phyloP scores from a whole-genome alignment of 305 asterid genomes.

The Fraxinus greggii region DNA sequence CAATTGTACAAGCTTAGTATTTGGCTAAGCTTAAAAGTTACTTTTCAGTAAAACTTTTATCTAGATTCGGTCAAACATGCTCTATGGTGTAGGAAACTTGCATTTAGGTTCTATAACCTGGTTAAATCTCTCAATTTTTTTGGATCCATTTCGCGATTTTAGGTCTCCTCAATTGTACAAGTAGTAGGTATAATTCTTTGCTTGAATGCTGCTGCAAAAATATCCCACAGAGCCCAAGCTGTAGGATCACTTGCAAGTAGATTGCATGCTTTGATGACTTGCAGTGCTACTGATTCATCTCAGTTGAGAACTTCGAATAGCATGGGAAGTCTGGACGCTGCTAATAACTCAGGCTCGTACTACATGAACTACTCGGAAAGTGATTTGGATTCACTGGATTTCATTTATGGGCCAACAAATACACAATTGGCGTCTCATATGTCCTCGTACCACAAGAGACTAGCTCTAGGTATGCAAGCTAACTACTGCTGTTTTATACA shows the following conservation, averaged over 20 bases:
- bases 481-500: constrained; percentile 15
- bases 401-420: constrained; percentile 43
- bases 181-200: constrained; percentile 74
- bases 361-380: constrained; percentile 58
- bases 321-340: constrained; percentile 36
- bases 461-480: constrained; percentile 61
- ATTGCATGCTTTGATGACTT: constrained; percentile 77
- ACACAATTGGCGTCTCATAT: constrained; percentile 57
- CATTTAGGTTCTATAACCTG: not conserved
- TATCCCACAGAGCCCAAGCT: constrained; percentile 88
- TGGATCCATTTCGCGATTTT: not conserved
- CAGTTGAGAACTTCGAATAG: constrained; percentile 45
- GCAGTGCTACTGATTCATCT: constrained; percentile 49
- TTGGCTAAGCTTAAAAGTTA: not conserved
- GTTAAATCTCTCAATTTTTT: not conserved
- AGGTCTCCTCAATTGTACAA: constrained; percentile 75
- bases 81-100: not conserved
- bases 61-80: not conserved
- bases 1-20: not conserved
- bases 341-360: constrained; percentile 27
- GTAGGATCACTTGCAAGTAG: constrained; percentile 67
- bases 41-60: not conserved
- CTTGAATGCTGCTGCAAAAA: constrained; percentile 79
- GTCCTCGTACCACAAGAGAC: constrained; percentile 80
- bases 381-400: constrained; percentile 74